Conservation (phyloP, 768 basidiomycete species). For the Agaricus sinodeliciosus region DNA sequence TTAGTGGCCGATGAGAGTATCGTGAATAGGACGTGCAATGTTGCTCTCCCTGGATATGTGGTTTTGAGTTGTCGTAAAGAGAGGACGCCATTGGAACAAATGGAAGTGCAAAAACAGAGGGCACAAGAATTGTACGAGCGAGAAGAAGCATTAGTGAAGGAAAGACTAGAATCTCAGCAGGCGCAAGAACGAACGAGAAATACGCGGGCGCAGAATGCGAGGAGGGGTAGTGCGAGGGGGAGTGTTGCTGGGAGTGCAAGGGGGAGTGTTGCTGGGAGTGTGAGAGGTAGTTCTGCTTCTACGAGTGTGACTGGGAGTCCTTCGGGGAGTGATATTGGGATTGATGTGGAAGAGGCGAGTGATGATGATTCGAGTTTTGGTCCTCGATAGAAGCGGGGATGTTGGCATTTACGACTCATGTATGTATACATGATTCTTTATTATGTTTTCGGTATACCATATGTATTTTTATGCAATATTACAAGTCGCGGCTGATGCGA, state of each 20-base stretch:
- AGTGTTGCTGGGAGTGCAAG: constrained; percentile 14
- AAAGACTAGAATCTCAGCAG: constrained; percentile 45
- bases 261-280: no score
- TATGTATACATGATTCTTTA: no score
- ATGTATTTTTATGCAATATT: no score
- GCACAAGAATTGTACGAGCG: no score
- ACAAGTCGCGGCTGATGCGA: no score
- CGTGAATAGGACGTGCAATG: constrained; percentile 39
- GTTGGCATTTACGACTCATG: no score
- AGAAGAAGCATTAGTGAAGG: constrained; percentile 38
- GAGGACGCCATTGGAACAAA: constrained; percentile 42
- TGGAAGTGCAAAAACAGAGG: no score
- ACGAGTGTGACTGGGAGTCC: not conserved
- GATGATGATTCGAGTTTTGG: not conserved
- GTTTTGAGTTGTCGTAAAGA: constrained; percentile 45
- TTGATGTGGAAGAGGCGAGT: constrained; percentile 4
- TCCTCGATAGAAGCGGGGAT: no score
- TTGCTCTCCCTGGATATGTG: constrained; percentile 50
- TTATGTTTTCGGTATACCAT: no score
- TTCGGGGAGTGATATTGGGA: not conserved
- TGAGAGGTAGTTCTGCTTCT: not conserved
- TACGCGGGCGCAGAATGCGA: not conserved
- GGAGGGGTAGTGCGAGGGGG: constrained; percentile 16
- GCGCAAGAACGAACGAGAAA: constrained; percentile 21
- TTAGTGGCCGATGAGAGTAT: constrained; percentile 38